These are phyloP conservation scores for Aschersonia sp. DNA, from an alignment of 2,329 filamentous ascomycete genomes.

Conservation along the genomic window DNA sequence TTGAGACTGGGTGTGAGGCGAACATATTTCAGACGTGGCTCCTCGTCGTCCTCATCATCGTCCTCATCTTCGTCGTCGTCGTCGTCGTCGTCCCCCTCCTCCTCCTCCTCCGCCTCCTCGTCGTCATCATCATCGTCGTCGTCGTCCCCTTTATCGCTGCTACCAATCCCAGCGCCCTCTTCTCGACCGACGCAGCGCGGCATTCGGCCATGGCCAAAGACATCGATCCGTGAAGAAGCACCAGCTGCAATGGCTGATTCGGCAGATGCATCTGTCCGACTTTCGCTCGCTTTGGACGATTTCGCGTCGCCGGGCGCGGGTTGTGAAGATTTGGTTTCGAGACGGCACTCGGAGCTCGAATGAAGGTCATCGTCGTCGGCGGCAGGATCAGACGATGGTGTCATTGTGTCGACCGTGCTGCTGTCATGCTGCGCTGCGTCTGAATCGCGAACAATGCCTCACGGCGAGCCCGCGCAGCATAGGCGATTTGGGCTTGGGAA, in stretches of 20 bases:
- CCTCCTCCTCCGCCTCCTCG: constrained; percentile 26
- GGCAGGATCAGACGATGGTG: constrained; percentile 4
- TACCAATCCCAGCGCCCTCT: constrained; percentile 4
- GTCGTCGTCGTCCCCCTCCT: constrained; percentile 28
- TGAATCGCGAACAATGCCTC: not conserved
- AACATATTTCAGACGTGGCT: constrained; percentile 86
- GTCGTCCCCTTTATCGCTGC: not conserved
- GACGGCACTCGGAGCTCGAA: not conserved
- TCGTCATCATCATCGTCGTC: constrained; percentile 14
- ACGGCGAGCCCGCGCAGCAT: not conserved
- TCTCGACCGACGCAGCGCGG: not conserved
- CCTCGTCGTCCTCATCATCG: constrained; percentile 78
- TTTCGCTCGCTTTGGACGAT: not conserved
- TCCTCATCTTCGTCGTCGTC: constrained; percentile 53
- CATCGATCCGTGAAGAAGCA: not conserved
- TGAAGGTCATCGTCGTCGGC: constrained; percentile 1
- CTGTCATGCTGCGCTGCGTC: constrained; percentile 2
- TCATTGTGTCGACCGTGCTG: constrained; percentile 3
- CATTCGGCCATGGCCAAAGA: not conserved
- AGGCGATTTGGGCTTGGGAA: too few species aligned
- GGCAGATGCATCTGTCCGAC: not conserved
- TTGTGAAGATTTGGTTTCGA: not conserved
- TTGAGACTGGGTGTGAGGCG: constrained; percentile 69
- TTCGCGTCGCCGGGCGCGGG: not conserved
- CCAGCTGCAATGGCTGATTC: not conserved